Evolutionary conservation across 176 grass and related monocot species (phyloP), one percentile per base, ranked within the genome.

Genomic region (Musa troglodytarum): DNA sequence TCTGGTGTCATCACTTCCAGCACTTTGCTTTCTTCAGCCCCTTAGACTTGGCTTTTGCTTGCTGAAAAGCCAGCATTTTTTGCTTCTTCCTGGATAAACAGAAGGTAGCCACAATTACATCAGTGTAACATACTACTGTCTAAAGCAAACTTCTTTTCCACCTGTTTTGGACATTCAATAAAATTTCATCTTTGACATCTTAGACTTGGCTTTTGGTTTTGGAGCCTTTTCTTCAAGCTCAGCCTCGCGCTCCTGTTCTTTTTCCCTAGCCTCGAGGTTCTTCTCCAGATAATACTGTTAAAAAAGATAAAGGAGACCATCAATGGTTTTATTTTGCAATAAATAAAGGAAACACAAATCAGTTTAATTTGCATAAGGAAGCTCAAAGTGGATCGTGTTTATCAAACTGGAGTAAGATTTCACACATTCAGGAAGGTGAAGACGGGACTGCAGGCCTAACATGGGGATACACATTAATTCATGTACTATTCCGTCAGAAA

Each of bases 241-340:
- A 69, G 85, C 90, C 74, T 91, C 91, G 22, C 88, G 86, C 2
- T 89, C 86, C 43, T 94, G 84, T 74, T 91, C 88, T 78, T 84
- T 93, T 68, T 89, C 88, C 84, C 95, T 89, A 5, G 91, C 95
- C 66, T 99, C 91, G 57, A 99, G 80, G 73, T 99, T 94, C 84
- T 92, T 99, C 83, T 99, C 86, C 76, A 99, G 85, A 86, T 99
- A 99, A 81, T 99, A 99, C 95, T 99, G 62, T 79, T 80, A 69
- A 43, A 85, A 68, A 43, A 77, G 56, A 63, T 5, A 72, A 53
- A 20, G 83, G 61, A 54, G 74, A 72, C 26, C 11, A 49, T 65
- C 55, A 15, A 56, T 28, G 54, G 3, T 74, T 19, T n/a, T 70
- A 50, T 70, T n/a, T 70, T 10, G 11, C 49, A 10, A 20, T 0